Percentiles rank a stretch among this genome's conserved stretches.
Conservation (phyloP, 2,329 filamentous ascomycete genomes). For the Didymella pomorum region DNA sequence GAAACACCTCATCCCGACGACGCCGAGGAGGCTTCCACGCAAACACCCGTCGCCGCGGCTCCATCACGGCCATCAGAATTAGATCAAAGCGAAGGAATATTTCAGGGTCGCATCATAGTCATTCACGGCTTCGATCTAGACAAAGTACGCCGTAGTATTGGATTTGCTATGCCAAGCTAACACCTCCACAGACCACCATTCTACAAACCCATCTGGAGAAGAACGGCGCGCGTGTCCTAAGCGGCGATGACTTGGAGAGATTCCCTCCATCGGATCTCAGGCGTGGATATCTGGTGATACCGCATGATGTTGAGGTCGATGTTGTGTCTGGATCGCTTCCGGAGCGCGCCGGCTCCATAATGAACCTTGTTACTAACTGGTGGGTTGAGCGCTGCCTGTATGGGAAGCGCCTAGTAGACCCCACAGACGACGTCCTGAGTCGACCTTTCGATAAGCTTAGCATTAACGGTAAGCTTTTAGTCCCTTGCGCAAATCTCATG, state of each 20-base stretch:
- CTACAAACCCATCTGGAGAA: constrained; percentile 43
- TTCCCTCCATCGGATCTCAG: constrained; percentile 39
- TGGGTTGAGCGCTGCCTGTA: constrained; percentile 91
- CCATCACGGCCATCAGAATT: constrained; percentile 9
- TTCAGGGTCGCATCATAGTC: constrained; percentile 53
- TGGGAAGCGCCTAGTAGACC: constrained; percentile 74
- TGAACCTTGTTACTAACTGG: constrained; percentile 77
- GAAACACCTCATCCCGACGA: neutral
- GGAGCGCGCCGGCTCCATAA: constrained; percentile 42
- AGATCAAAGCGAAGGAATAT: constrained; percentile 48
- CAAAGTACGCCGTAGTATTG: constrained; percentile 46
- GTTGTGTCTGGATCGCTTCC: constrained; percentile 42
- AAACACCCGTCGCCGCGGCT: neutral
- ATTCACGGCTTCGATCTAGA: constrained; percentile 55
- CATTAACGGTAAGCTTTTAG: constrained; percentile 59
- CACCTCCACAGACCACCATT: constrained; percentile 41
- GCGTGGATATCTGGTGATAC: constrained; percentile 54
- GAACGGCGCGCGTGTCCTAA: constrained; percentile 48
- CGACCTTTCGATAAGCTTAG: constrained; percentile 77
- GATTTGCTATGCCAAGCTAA: constrained; percentile 26
- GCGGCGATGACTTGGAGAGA: constrained; percentile 35
- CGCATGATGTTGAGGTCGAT: constrained; percentile 52
- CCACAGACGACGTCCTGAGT: constrained; percentile 74
- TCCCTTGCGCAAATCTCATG: constrained; percentile 15
- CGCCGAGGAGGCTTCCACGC: neutral